These are phyloP conservation scores for Aechmea fasciata DNA, from an alignment of 176 grass and related monocot species.

Conservation along the genomic window DNA sequence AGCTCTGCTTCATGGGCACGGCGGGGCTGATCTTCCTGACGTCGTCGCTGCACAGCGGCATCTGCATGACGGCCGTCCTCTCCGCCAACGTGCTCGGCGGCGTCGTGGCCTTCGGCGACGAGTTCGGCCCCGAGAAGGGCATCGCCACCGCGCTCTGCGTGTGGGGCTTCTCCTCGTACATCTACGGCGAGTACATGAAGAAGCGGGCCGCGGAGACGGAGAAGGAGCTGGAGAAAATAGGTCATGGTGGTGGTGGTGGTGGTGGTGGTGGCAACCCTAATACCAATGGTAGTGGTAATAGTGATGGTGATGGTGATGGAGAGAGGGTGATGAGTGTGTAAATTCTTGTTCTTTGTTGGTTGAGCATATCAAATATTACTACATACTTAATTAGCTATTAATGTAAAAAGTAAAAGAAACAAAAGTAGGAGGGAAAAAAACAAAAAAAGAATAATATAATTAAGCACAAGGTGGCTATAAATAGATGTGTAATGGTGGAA, in stretches of 20 bases:
- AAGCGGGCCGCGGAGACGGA: conserved; percentile 1
- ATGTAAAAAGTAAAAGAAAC: no score
- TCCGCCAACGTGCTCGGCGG: conserved; percentile 75
- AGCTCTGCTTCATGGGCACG: conserved; percentile 92
- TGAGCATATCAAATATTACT: not conserved
- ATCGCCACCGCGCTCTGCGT: conserved; percentile 65
- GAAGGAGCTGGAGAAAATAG: conserved; percentile 27
- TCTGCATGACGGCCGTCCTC: conserved; percentile 89
- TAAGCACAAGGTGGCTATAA: no score
- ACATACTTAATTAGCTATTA: not conserved
- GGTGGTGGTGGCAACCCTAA: not conserved
- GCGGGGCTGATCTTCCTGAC: conserved; percentile 84
- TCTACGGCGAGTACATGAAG: conserved; percentile 68
- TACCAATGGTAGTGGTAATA: conserved; percentile 12
- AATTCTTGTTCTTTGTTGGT: not conserved
- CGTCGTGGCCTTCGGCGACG: conserved; percentile 51
- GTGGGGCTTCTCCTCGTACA: conserved; percentile 85
- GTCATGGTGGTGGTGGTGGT: not conserved
- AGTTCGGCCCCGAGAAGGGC: conserved; percentile 60
- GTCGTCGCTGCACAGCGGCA: conserved; percentile 80
- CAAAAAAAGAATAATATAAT: not conserved
- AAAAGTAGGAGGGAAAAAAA: not conserved
- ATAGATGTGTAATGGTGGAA: no score
- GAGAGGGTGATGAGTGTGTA: not conserved
- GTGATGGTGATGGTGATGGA: not conserved